These are phyloP conservation scores for Teratosphaeria pseudoeucalypti DNA, from an alignment of 2,329 filamentous ascomycete species.

Conservation along the genomic window DNA sequence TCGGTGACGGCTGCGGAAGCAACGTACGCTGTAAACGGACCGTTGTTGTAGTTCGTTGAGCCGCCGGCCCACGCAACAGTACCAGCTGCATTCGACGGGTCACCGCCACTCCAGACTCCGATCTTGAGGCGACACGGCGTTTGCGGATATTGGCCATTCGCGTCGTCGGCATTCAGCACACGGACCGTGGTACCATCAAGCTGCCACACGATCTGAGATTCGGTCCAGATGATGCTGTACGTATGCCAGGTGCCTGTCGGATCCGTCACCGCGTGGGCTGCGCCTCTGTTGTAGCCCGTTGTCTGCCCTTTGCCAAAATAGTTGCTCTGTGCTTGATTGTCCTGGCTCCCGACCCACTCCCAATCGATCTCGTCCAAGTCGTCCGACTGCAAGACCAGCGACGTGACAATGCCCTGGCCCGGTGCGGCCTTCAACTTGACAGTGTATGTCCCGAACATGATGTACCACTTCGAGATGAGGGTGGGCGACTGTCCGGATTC, in stretches of 20 bases:
- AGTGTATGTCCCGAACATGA: slow-evolving; percentile 95
- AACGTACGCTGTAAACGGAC: slow-evolving; percentile 80
- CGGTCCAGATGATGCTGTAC: slow-evolving; percentile 87
- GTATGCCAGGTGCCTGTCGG: slow-evolving; percentile 72
- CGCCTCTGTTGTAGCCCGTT: slow-evolving; percentile 74
- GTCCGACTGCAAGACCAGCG: slow-evolving; percentile 82
- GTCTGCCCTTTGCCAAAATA: slow-evolving; percentile 93
- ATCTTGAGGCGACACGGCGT: slow-evolving; percentile 92
- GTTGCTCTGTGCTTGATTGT: slow-evolving; percentile 78
- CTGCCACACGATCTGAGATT: slow-evolving; percentile 74
- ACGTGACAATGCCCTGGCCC: slow-evolving; percentile 86
- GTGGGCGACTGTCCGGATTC: slow-evolving; percentile 74
- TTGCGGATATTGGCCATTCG: slow-evolving; percentile 77
- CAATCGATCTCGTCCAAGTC: slow-evolving; percentile 92
- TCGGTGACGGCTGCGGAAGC: slow-evolving; percentile 68
- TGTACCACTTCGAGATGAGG: slow-evolving; percentile 86
- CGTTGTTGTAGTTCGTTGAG: slow-evolving; percentile 68
- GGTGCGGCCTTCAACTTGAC: slow-evolving; percentile 76
- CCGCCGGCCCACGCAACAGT: slow-evolving; percentile 88
- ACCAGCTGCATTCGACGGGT: slow-evolving; percentile 64
- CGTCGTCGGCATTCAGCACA: slow-evolving; percentile 58
- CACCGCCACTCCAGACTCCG: slow-evolving; percentile 85
- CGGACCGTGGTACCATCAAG: slow-evolving; percentile 70
- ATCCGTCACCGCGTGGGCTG: slow-evolving; percentile 57
- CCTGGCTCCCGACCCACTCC: slow-evolving; percentile 81